Conservation (phyloP, 2,329 filamentous ascomycete genomes). For the Pleochaeta shiraiana region DNA sequence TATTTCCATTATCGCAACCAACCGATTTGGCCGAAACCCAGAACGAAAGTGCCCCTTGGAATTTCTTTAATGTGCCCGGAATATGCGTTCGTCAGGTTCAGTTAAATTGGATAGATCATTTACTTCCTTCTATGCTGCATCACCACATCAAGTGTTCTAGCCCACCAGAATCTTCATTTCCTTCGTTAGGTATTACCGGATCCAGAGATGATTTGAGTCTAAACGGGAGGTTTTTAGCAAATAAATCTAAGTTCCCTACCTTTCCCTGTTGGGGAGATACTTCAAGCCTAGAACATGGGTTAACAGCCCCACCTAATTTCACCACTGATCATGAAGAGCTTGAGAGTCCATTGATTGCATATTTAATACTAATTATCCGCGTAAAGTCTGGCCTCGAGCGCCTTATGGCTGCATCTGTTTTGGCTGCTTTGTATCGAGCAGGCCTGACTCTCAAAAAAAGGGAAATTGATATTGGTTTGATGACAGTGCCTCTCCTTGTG, state of each 20-base stretch:
- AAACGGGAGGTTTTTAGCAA: constrained; percentile 10
- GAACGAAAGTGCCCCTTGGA: constrained; percentile 28
- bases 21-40: constrained; percentile 29
- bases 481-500: constrained; percentile 50
- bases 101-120: constrained; percentile 38
- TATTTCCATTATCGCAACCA: constrained; percentile 33
- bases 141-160: constrained; percentile 20
- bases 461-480: constrained; percentile 38
- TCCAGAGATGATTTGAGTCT: constrained; percentile 20
- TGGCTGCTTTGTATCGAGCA: constrained; percentile 46
- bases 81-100: constrained; percentile 18
- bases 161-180: constrained; percentile 26
- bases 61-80: constrained; percentile 30
- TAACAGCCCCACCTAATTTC: constrained; percentile 8
- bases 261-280: constrained; percentile 11
- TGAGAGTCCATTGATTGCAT: constrained; percentile 51
- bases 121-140: constrained; percentile 34
- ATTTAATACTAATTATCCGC: constrained; percentile 44
- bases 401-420: constrained; percentile 44
- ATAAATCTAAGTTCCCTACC: constrained; percentile 10
- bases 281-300: constrained; percentile 6
- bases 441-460: constrained; percentile 41
- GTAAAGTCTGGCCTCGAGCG: constrained; percentile 34
- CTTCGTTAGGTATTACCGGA: constrained; percentile 27
- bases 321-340: constrained; percentile 30